Evolutionary conservation across 2,329 filamentous ascomycete genomes (phyloP).

Genomic region (Passalora sequoiae): DNA sequence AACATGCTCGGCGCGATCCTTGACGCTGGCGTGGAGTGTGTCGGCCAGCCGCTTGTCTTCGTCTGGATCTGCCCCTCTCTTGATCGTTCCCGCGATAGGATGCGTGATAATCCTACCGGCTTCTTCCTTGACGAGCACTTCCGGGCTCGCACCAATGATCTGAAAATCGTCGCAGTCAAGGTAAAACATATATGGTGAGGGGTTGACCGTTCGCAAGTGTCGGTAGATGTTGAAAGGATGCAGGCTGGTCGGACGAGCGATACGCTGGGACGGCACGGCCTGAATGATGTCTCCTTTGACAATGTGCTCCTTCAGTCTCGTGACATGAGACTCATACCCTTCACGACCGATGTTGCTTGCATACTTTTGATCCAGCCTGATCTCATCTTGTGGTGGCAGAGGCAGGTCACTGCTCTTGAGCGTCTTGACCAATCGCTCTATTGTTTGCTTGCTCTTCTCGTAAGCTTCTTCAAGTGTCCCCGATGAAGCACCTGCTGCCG

Average conservation of each 20-base stretch:
- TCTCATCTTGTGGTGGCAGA: conserved; percentile 58
- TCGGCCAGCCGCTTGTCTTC: conserved; percentile 77
- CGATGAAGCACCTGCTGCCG: conserved; percentile 34
- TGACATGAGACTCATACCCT: conserved; percentile 90
- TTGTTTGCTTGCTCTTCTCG: conserved; percentile 57
- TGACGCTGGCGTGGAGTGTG: conserved; percentile 72
- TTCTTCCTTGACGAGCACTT: conserved; percentile 89
- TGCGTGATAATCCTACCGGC: conserved; percentile 84
- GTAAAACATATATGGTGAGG: conserved; percentile 95
- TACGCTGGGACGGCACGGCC: conserved; percentile 88
- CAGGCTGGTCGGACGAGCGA: conserved; percentile 79
- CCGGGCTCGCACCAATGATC: conserved; percentile 89
- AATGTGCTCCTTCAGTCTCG: conserved; percentile 82
- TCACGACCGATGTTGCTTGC: conserved; percentile 83
- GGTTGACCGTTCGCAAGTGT: conserved; percentile 93
- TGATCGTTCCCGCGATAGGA: conserved; percentile 93
- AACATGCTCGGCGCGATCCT: conserved; percentile 91
- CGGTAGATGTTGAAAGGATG: conserved; percentile 99
- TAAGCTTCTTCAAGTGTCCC: conserved; percentile 64
- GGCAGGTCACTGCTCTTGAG: conserved; percentile 73
- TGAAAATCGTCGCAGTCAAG: conserved; percentile 88
- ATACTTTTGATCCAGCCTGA: conserved; percentile 70
- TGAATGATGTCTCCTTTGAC: conserved; percentile 92
- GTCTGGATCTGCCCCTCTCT: conserved; percentile 71
- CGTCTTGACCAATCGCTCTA: conserved; percentile 64